Percentiles rank a stretch among this genome's conserved stretches.
Conservation (phyloP, 2,329 filamentous ascomycete genomes). For the Apiospora arundinis region DNA sequence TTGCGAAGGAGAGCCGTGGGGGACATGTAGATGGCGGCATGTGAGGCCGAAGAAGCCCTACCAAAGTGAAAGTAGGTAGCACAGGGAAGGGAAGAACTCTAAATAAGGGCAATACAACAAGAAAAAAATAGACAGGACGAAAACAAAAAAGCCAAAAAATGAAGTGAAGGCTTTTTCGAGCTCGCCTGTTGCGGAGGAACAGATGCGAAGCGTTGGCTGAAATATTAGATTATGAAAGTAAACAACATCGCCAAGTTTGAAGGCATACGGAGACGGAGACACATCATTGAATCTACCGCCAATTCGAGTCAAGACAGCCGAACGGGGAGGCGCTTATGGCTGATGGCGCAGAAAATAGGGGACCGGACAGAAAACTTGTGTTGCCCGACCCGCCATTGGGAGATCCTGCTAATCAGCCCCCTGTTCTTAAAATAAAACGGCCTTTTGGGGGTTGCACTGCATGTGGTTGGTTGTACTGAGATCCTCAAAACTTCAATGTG, state of each 20-base stretch:
- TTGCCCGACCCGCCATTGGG: neutral
- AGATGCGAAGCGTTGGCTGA: neutral
- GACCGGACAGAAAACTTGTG: constrained; percentile 22
- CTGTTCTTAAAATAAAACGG: neutral
- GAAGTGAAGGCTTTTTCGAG: neutral
- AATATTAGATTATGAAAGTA: neutral
- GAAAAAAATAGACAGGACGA: neutral
- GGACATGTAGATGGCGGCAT: constrained; percentile 56
- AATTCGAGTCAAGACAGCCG: neutral
- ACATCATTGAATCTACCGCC: neutral
- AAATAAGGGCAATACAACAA: neutral
- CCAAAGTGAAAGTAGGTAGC: neutral
- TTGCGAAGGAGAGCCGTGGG: constrained; percentile 60
- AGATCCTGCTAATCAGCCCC: neutral
- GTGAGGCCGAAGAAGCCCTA: constrained; percentile 37
- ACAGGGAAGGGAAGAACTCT: neutral
- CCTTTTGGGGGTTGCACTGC: neutral
- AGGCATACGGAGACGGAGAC: neutral
- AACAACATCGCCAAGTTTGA: constrained; percentile 10
- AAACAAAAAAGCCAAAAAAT: constrained; percentile 26
- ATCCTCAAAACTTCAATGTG: neutral
- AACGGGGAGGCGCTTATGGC: neutral
- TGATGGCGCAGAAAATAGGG: constrained; percentile 29
- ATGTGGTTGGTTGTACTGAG: neutral
- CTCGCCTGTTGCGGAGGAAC: constrained; percentile 1